These are phyloP conservation scores for Podaxis sp. DNA, from an alignment of 768 basidiomycete genomes.

Conservation along the genomic window DNA sequence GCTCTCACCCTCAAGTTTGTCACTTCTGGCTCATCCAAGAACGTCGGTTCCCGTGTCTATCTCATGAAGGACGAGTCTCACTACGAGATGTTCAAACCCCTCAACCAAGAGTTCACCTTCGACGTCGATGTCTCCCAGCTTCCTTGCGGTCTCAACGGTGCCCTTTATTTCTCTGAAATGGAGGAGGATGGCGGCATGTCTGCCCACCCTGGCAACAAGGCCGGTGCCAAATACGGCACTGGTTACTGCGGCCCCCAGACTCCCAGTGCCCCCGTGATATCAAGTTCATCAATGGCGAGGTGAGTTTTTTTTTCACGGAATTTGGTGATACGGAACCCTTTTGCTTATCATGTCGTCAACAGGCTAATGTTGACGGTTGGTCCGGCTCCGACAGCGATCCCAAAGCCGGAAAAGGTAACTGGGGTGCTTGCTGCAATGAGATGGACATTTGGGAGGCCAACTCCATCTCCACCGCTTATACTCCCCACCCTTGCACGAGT, in stretches of 20 bases:
- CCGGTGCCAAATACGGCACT: constrained; percentile 23
- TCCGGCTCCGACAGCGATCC: constrained; percentile 17
- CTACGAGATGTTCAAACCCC: constrained; percentile 22
- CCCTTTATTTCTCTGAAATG: constrained; percentile 22
- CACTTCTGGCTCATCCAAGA: constrained; percentile 22
- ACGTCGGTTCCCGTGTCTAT: constrained; percentile 22
- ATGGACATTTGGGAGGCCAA: constrained; percentile 27
- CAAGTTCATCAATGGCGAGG: constrained; percentile 21
- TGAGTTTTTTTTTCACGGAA: background rate
- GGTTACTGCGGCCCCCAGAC: constrained; percentile 24
- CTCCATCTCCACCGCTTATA: constrained; percentile 21
- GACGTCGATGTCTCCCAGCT: constrained; percentile 22
- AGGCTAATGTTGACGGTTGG: constrained; percentile 23
- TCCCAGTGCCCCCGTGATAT: constrained; percentile 23
- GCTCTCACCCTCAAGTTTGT: constrained; percentile 38
- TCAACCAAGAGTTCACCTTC: constrained; percentile 23
- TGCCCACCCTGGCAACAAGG: constrained; percentile 18
- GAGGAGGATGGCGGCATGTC: constrained; percentile 20
- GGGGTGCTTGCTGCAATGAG: constrained; percentile 23
- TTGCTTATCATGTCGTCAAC: background rate
- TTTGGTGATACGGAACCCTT: background rate
- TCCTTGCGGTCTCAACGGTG: constrained; percentile 22
- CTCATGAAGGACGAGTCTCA: constrained; percentile 19
- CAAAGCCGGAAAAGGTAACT: constrained; percentile 20
- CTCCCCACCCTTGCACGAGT: constrained; percentile 23